Base-by-base conservation (phyloP, 495 filamentous ascomycete species). In the Platismatia glauca region DNA sequence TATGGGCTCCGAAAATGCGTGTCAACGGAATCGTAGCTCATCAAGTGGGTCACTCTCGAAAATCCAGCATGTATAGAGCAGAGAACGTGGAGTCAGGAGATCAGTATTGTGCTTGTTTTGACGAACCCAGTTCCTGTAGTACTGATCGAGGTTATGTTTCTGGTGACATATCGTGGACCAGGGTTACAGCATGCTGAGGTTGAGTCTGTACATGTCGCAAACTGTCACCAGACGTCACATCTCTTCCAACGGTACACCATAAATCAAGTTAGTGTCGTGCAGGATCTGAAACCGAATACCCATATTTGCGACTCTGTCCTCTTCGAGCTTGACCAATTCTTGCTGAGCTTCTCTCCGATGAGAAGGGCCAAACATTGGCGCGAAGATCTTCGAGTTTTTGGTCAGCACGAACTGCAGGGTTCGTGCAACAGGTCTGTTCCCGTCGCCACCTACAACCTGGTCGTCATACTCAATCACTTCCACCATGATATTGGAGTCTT, bases 111-210 rank as follows among this genome's bases (percentile, higher is more conserved):
- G 6, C n/a, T 12, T 34, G 18, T 35, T 8, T 24, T 46, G 22
- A 8, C 3, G 8, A 24, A 7, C 7, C 43, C 43, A 46, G 12
- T 46, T 46, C 1, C 1, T 9, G 22, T 46, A 46, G 43, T 46
- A 46, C 35, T 29, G 16, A 13, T 55, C 15, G 7, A n/a, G 0
- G 29, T 58, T 15, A 12, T 59, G 6, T 15, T 31, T 44, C 7
- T 46, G 12, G 18, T 65, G 66, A 60, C 65, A 69, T 0, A 2
- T 0, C 4, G 43, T 41, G 22, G 65, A 69, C 65, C 68, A 67
- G 20, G 34, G 24, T 2, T 61, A 59, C 22, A 68, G 55, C 11
- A 44, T 20, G 3, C 8, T 43, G 20, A 62, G 24, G n/a, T 60
- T 38, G 4, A 61, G 35, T 7, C 46, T 9, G 33, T 64, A 64